Percentiles rank a stretch among this genome's conserved stretches.
Evolutionary conservation across 2,329 filamentous ascomycete genomes (phyloP).

Genomic region (Exophiala lecanii-corni): DNA sequence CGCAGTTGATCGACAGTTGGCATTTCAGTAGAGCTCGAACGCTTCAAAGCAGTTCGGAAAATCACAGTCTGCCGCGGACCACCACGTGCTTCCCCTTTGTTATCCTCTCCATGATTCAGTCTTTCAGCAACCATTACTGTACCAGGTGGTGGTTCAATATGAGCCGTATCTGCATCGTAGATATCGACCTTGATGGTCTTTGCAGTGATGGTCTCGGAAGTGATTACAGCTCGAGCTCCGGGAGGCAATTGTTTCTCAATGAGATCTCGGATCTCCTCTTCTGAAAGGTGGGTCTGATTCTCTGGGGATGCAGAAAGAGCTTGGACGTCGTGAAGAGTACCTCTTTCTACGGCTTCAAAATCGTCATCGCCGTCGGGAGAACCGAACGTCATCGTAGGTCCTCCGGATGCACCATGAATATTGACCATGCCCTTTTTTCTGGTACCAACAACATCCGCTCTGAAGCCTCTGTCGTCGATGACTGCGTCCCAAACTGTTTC

Average conservation of each 20-base stretch:
- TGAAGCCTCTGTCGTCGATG: slow-evolving; percentile 42
- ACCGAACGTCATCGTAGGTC: slow-evolving; percentile 50
- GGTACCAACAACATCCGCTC: slow-evolving; percentile 44
- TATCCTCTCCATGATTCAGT: slow-evolving; percentile 46
- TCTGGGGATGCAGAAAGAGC: slow-evolving; percentile 31
- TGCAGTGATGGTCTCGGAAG: slow-evolving; percentile 39
- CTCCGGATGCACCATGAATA: slow-evolving; percentile 38
- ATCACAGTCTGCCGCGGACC: slow-evolving; percentile 42
- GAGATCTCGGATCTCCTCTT: slow-evolving; percentile 45
- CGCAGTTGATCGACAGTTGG: slow-evolving; percentile 15
- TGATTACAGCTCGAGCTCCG: slow-evolving; percentile 41
- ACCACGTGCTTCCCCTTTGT: slow-evolving; percentile 35
- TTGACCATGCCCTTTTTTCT: slow-evolving; percentile 30
- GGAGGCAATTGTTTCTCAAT: slow-evolving; percentile 42
- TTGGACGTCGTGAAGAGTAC: slow-evolving; percentile 26
- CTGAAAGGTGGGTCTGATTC: slow-evolving; percentile 36
- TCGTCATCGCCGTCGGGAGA: slow-evolving; percentile 35
- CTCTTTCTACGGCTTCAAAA: slow-evolving; percentile 38
- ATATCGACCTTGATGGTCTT: slow-evolving; percentile 46
- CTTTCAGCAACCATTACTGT: slow-evolving; percentile 43
- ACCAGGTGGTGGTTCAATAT: slow-evolving; percentile 42
- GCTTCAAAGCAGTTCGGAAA: slow-evolving; percentile 41
- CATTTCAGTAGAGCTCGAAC: slow-evolving; percentile 23
- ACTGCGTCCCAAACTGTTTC: slow-evolving; percentile 44
- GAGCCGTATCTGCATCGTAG: slow-evolving; percentile 38